Base-by-base conservation (phyloP, 768 basidiomycete genomes). In the Dioszegia crocea region DNA sequence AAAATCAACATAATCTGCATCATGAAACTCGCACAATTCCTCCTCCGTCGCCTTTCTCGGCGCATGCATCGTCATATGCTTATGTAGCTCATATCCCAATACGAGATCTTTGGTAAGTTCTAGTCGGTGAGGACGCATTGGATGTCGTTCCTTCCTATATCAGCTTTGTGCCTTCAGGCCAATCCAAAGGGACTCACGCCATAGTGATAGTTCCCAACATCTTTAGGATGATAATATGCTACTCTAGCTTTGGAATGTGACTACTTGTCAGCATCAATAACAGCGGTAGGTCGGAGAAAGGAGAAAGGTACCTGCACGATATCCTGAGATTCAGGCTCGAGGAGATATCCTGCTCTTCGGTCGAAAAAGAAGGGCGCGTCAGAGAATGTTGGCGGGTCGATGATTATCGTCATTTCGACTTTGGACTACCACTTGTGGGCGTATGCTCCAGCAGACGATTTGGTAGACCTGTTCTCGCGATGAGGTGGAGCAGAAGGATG, bases 71-170 rank as follows among this genome's bases (percentile, higher is more conserved):
- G 96, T 89, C 70, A 99, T 94, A 66, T 89, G 87, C 66, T 94
- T 90, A 80, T 98, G 91, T 16, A 99, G 80, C 16, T 91, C 94
- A 71, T 98, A 99, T 0, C 93, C 94, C 78, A 94, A 84, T 12
- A 98, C 93, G 46, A 99, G 83, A 1, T 92, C 86, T 66, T 97
- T 99, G 17, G 96, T 98, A 54, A 99, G 78, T 2, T 94, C 92
- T n/a, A 99, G 79, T 24, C 94, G 83, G 68, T 96, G 91, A 3
- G 94, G 94, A 76, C 97, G 96, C 94, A 99, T 99, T 2, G 94
- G 94, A 79, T 99, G 94, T 47, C 88, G 84, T 83, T 96, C 91
- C 94, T 98, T 66, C 23, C 19, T 14, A 24, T 45, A 24, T 45
- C 43, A 50, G 46, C 51, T 38, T 33, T 16, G 51, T 9, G 30